Conservation (phyloP, 169 alveolate species). For the Plasmodium adleri region DNA sequence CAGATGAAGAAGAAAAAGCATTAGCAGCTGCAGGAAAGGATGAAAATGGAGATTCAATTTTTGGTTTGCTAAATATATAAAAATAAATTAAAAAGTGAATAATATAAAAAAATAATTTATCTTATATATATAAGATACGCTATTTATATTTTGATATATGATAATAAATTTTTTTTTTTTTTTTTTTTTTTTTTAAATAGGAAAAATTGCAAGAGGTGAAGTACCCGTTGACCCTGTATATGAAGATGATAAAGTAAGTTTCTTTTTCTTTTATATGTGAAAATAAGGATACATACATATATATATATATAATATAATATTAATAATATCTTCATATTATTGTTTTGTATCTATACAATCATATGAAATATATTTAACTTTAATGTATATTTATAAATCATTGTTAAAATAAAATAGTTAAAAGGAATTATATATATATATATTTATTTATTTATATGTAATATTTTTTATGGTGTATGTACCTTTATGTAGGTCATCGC, state of each 20-base stretch:
- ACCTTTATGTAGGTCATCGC: slow-evolving; percentile 85
- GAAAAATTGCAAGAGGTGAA: slow-evolving; percentile 64
- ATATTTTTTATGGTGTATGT: neutral
- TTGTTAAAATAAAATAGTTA: neutral
- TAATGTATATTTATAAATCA: neutral
- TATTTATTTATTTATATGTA: neutral
- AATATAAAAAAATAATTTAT: neutral
- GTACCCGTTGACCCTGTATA: slow-evolving; percentile 43
- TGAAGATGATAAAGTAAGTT: slow-evolving; percentile 50
- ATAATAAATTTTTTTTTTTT: neutral
- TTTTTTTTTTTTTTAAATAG: neutral
- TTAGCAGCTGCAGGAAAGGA: slow-evolving; percentile 64
- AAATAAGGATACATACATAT: neutral
- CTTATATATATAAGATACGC: neutral
- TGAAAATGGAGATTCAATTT: slow-evolving; percentile 56
- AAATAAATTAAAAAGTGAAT: neutral
- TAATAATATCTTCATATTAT: too few species aligned
- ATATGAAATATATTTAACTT: neutral
- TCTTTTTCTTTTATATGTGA: neutral
- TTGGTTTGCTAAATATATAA: slow-evolving; percentile 15
- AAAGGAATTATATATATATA: neutral
- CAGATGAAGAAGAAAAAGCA: slow-evolving; percentile 68
- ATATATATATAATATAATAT: neutral
- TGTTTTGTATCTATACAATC: too few species aligned
- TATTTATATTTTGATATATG: neutral